Evolutionary conservation across 2,329 filamentous ascomycete species (phyloP).

Genomic region (Zarea fungicola): DNA sequence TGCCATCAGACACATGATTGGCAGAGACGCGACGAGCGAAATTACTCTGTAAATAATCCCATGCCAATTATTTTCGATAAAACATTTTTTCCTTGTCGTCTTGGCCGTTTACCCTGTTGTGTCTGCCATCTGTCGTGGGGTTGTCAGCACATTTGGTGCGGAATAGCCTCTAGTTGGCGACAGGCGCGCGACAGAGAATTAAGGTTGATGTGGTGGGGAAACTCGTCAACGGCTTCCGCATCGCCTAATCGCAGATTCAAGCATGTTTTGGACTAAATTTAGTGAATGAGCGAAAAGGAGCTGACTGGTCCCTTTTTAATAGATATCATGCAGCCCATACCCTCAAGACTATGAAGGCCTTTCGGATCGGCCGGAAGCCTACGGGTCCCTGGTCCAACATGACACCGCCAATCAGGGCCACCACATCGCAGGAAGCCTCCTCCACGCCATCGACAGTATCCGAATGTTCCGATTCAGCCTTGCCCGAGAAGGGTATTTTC

Average conservation of each 20-base stretch:
- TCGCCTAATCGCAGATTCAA: conserved; percentile 3
- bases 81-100: background rate
- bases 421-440: conserved; percentile 17
- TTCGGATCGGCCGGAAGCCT: conserved; percentile 53
- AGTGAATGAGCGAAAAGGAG: background rate
- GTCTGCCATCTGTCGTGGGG: background rate
- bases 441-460: background rate
- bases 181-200: background rate
- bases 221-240: background rate
- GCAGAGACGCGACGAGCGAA: conserved; percentile 54
- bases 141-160: background rate
- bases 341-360: conserved; percentile 52
- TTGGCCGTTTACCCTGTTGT: background rate
- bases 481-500: background rate
- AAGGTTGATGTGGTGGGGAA: conserved; percentile 9
- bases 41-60: conserved; percentile 45
- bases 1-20: conserved; percentile 57
- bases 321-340: conserved; percentile 54
- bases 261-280: background rate
- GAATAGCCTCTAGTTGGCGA: conserved; percentile 6
- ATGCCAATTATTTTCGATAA: background rate
- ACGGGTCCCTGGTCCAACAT: conserved; percentile 51
- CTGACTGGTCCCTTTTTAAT: conserved; percentile 18
- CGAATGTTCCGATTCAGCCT: background rate
- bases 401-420: conserved; percentile 51